Conservation (phyloP, 2,329 filamentous ascomycete genomes). For the Penicillium paneum region DNA sequence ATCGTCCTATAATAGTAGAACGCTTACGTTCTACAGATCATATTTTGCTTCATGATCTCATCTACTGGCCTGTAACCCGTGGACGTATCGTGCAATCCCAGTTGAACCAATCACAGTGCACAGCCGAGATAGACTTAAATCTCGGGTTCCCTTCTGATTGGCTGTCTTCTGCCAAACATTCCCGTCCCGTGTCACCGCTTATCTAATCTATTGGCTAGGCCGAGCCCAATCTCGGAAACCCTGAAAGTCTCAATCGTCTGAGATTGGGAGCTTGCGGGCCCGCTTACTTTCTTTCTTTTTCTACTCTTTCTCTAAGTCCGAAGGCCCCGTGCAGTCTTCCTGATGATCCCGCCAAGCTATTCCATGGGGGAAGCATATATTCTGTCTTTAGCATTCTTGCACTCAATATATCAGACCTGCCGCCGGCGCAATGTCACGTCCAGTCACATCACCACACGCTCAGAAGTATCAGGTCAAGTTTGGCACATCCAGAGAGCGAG, state of each 20-base stretch:
- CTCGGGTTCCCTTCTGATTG: rapidly evolving
- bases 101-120: neutral
- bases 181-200: neutral
- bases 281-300: neutral
- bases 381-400: neutral
- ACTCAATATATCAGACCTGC: neutral
- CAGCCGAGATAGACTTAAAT: neutral
- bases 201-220: neutral
- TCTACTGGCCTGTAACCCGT: neutral
- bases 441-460: neutral
- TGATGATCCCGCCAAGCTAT: neutral
- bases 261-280: neutral
- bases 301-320: neutral
- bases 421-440: constrained; percentile 1
- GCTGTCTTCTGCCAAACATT: neutral
- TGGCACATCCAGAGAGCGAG: constrained; percentile 11
- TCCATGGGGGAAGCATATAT: neutral
- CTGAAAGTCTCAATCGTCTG: too few species aligned
- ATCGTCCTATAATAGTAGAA: too few species aligned
- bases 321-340: neutral
- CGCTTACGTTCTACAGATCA: neutral
- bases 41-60: neutral
- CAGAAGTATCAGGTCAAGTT: neutral
- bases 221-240: neutral
- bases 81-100: neutral